Percentiles rank a stretch among this genome's conserved stretches.
These are phyloP conservation scores for Biscogniauxia marginata DNA, from an alignment of 2,329 filamentous ascomycete species.

Conservation along the genomic window DNA sequence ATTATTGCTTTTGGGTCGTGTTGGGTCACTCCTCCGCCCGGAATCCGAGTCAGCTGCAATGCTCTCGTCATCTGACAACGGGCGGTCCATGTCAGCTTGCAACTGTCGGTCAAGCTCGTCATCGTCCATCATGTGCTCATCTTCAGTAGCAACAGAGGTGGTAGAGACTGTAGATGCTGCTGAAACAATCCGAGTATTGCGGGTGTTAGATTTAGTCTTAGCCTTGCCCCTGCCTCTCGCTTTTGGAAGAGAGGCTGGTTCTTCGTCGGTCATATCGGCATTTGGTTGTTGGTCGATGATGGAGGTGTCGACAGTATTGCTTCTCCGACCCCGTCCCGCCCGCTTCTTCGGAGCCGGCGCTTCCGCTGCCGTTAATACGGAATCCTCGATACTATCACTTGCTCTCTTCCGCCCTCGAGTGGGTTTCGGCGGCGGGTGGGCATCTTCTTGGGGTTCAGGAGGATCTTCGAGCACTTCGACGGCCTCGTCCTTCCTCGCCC, in stretches of 20 bases:
- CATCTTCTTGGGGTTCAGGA: slow-evolving; percentile 29
- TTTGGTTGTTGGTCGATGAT: slow-evolving; percentile 39
- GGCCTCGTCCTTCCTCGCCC: slow-evolving; percentile 53
- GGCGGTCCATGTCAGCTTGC: slow-evolving; percentile 62
- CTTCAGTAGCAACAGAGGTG: slow-evolving; percentile 34
- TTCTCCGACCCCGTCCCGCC: slow-evolving; percentile 50
- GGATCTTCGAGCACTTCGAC: slow-evolving; percentile 46
- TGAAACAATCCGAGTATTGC: slow-evolving; percentile 47
- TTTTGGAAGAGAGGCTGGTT: slow-evolving; percentile 28
- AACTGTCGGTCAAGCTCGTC: slow-evolving; percentile 66
- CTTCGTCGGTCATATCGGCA: slow-evolving; percentile 39
- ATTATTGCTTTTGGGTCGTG: slow-evolving; percentile 32
- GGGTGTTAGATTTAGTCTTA: slow-evolving; percentile 43
- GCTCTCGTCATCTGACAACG: slow-evolving; percentile 53
- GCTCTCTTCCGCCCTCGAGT: slow-evolving; percentile 60
- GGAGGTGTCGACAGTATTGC: slow-evolving; percentile 41
- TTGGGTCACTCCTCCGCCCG: slow-evolving; percentile 38
- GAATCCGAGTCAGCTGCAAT: slow-evolving; percentile 46
- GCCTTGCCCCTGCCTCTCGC: slow-evolving; percentile 43
- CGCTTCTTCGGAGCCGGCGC: slow-evolving; percentile 59
- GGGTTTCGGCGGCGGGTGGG: slow-evolving; percentile 37
- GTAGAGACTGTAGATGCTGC: slow-evolving; percentile 45
- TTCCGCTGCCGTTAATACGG: slow-evolving; percentile 41
- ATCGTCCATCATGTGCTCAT: slow-evolving; percentile 53
- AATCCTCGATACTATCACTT: slow-evolving; percentile 58